Conservation (phyloP, 2,329 filamentous ascomycete species). For the Fusarium proliferatum region DNA sequence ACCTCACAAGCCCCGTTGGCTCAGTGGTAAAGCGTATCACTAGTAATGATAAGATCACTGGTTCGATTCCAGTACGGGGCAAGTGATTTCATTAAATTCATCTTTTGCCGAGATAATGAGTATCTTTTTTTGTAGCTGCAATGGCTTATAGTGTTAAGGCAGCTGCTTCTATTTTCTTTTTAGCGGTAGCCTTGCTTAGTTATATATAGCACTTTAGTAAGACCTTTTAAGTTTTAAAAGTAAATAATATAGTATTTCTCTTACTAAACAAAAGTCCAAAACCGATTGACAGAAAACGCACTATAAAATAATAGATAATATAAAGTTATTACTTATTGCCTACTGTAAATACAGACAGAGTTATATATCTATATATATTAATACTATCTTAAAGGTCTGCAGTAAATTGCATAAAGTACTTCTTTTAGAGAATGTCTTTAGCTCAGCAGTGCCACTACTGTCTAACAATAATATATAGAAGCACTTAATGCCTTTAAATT, state of each 20-base stretch:
- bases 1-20: constrained; percentile 40
- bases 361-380: too few species aligned
- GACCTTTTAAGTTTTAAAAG: neutral
- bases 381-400: neutral
- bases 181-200: neutral
- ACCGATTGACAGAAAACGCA: neutral
- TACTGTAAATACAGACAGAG: neutral
- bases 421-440: neutral
- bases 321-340: rapidly evolving
- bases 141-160: neutral
- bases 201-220: neutral
- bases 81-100: neutral
- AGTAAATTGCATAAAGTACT: neutral
- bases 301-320: rapidly evolving
- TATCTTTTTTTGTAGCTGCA: neutral
- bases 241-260: rapidly evolving
- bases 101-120: neutral
- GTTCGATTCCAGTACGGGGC: constrained; percentile 42
- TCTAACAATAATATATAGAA: rapidly evolving
- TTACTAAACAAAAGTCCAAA: rapidly evolving
- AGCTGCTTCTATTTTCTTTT: neutral
- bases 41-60: constrained; percentile 43
- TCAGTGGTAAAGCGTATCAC: constrained; percentile 44
- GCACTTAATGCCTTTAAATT: neutral
- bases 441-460: rapidly evolving